Evolutionary conservation across 805 yeast genomes (phyloP).

Genomic region (Ogataea kodamae): DNA sequence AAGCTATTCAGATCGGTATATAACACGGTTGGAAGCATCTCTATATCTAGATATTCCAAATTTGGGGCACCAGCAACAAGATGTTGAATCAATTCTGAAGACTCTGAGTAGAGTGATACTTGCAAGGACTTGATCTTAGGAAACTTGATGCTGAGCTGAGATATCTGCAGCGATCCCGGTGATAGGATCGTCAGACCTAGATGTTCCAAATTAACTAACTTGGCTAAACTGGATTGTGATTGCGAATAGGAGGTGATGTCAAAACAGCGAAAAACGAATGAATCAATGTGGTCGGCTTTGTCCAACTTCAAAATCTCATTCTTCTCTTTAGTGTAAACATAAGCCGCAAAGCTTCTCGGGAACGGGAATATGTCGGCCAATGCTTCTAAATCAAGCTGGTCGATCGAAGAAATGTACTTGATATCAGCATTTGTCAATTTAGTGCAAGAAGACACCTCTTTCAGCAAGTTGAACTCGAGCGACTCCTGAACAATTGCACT

Average conservation of each 20-base stretch:
- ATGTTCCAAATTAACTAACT: slow-evolving; percentile 3
- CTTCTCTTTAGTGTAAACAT: background rate
- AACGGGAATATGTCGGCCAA: slow-evolving; percentile 7
- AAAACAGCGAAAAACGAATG: too few species aligned
- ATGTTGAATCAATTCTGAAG: slow-evolving; percentile 5
- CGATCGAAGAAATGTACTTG: slow-evolving; percentile 8
- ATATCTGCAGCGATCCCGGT: too few species aligned
- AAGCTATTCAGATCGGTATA: slow-evolving; percentile 4
- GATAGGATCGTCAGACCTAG: slow-evolving; percentile 6
- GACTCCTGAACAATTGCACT: slow-evolving; percentile 9
- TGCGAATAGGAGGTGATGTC: slow-evolving; percentile 5
- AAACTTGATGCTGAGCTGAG: too few species aligned
- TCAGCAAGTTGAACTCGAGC: slow-evolving; percentile 3
- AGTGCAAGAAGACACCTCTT: too few species aligned
- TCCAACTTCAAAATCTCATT: background rate
- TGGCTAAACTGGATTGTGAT: slow-evolving; percentile 2
- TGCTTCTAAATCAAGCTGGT: background rate
- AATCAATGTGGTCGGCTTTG: too few species aligned
- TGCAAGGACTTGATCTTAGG: slow-evolving; percentile 5
- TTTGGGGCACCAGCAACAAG: slow-evolving; percentile 6
- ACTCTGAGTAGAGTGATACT: slow-evolving; percentile 4
- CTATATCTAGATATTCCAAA: slow-evolving; percentile 1
- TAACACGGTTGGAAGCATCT: slow-evolving; percentile 6
- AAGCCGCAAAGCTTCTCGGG: slow-evolving; percentile 4
- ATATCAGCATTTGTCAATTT: slow-evolving; percentile 3